Conservation (phyloP, 106 monocot species). For the Dioscorea zingiberensis region DNA sequence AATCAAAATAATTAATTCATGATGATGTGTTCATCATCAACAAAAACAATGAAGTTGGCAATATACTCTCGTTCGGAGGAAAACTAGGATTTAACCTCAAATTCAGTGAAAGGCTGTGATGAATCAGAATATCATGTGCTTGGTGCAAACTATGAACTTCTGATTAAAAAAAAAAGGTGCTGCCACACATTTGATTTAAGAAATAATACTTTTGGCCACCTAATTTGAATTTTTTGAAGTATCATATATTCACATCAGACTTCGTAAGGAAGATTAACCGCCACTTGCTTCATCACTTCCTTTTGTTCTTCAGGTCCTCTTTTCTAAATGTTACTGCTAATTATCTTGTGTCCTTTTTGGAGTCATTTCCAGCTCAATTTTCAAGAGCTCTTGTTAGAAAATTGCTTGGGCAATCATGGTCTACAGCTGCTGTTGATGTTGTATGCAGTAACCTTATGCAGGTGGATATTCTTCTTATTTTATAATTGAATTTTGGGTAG, state of each 20-base stretch:
- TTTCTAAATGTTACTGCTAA: constrained; percentile 49
- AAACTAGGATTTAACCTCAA: no score
- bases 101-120: no score
- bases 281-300: not conserved
- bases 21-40: no score
- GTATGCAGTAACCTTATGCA: constrained; percentile 58
- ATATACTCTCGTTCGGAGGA: no score
- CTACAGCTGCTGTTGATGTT: constrained; percentile 63
- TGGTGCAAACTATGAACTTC: no score
- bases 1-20: no score
- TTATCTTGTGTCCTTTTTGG: constrained; percentile 44
- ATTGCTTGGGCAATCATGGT: constrained; percentile 64
- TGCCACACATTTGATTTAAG: no score
- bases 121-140: no score
- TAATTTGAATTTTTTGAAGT: not conserved
- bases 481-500: not conserved
- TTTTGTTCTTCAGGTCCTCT: constrained; percentile 44
- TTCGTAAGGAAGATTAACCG: not conserved
- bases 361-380: constrained; percentile 41
- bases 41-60: no score
- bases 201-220: no score
- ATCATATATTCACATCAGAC: not conserved
- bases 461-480: constrained; percentile 21
- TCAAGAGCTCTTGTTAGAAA: constrained; percentile 36
- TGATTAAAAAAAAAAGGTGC: no score